phyloP scores from a whole-genome alignment of 768 basidiomycete species.

The Daedalea quercina region DNA sequence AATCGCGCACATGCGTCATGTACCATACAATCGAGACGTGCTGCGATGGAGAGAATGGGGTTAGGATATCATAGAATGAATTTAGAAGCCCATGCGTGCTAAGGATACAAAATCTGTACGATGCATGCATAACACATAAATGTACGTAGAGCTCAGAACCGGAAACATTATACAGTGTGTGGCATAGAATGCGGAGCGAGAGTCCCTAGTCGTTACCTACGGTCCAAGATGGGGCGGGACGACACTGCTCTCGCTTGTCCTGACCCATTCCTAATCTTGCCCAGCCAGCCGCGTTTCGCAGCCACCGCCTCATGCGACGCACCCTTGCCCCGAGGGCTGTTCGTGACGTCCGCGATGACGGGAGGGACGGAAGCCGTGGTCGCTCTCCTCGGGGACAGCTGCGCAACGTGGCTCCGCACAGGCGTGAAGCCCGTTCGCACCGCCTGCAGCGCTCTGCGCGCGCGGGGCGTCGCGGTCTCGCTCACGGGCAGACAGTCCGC shows the following conservation, averaged over 20 bases:
- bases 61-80: no score
- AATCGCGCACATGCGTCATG: no score
- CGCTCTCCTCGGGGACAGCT: constrained; percentile 43
- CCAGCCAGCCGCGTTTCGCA: constrained; percentile 63
- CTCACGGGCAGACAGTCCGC: constrained; percentile 35
- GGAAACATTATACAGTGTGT: no score
- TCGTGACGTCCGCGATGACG: constrained; percentile 55
- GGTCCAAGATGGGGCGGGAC: neutral
- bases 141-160: no score
- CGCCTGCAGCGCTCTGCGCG: constrained; percentile 50
- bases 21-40: no score
- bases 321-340: constrained; percentile 38
- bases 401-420: constrained; percentile 41
- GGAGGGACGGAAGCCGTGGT: constrained; percentile 27
- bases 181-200: neutral
- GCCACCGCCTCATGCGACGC: constrained; percentile 26
- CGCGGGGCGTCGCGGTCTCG: constrained; percentile 48
- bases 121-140: no score
- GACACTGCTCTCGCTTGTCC: constrained; percentile 3
- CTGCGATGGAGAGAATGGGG: no score
- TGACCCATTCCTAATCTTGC: constrained; percentile 50
- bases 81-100: no score
- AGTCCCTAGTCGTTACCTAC: neutral
- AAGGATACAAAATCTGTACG: no score
- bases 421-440: constrained; percentile 71